A percentile compares a stretch with the other conserved stretches of the same genome.
phyloP scores from a whole-genome alignment of 192 early-diverging fungal species.

The Haplosporangium gracile region DNA sequence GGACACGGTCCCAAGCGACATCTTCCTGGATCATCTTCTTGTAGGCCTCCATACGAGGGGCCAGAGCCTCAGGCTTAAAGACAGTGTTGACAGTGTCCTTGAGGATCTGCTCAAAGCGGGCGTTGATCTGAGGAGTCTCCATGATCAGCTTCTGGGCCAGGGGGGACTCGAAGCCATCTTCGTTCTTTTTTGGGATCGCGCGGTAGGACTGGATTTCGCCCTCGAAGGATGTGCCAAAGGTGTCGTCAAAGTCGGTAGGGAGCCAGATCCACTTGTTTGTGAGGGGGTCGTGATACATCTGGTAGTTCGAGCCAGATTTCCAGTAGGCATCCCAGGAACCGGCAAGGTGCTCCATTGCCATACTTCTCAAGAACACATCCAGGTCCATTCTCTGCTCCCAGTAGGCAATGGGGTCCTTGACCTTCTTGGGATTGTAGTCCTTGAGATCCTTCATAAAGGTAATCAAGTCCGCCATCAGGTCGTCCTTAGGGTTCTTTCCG shows the following conservation, averaged over 20 bases:
- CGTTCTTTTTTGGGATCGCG: conserved; percentile 41
- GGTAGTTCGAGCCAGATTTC: conserved; percentile 57
- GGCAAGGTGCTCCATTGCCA: conserved; percentile 57
- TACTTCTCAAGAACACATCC: conserved; percentile 34
- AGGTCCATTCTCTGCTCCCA: conserved; percentile 51
- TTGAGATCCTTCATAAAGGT: conserved; percentile 50
- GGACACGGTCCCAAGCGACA: conserved; percentile 56
- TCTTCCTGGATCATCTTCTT: conserved; percentile 57
- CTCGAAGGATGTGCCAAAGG: conserved; percentile 53
- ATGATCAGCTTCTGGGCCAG: conserved; percentile 50
- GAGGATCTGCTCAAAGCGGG: conserved; percentile 54
- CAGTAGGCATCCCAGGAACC: conserved; percentile 60
- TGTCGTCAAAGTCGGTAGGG: conserved; percentile 61
- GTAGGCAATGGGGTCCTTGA: conserved; percentile 17
- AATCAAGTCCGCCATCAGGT: conserved; percentile 45
- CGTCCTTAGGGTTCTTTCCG: conserved; percentile 29
- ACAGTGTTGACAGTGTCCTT: conserved; percentile 56
- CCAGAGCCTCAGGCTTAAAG: conserved; percentile 58
- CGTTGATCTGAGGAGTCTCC: conserved; percentile 49
- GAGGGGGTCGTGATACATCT: conserved; percentile 54
- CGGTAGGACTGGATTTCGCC: conserved; percentile 35
- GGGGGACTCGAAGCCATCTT: conserved; percentile 27
- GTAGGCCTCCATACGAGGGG: conserved; percentile 51
- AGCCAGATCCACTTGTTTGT: conserved; percentile 58
- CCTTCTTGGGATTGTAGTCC: conserved; percentile 30